Base-by-base conservation (phyloP, 495 filamentous ascomycete species). In the Annulohypoxylon moriforme region DNA sequence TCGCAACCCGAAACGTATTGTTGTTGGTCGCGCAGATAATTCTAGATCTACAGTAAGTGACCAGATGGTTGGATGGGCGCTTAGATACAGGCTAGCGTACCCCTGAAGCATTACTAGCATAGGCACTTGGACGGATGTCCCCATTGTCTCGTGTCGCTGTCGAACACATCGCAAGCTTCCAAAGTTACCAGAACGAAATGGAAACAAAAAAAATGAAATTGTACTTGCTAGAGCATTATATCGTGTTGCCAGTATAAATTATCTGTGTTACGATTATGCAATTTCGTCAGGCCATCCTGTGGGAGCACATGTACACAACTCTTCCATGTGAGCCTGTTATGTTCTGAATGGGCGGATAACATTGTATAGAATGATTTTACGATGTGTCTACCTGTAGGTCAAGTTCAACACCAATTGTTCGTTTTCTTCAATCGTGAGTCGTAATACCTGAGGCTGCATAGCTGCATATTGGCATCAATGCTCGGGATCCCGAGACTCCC, bases 1-100 rank as follows among this genome's bases (percentile, higher is more conserved):
- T 62, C 49, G 22, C 44, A 60, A 56, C 52, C 56, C 16, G 40
- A 69, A 64, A 44, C 68, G 52, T 46, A 61, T 60, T 57, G 55
- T 69, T 50, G 68, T 71, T 58, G 47, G 70, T 50, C 14, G 61
- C 33, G 60, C 50, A 62, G 55, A 14, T 22, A 52, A 60, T 58
- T 53, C 56, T 52, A 65, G 64, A 64, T 60, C 53, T 36, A 59
- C 53, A 53, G 34, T 36, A 60, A 49, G 33, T n/a, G 40, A 50
- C 25, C 27, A 58, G 33, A 64, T 55, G 25, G 24, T 14, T 24
- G 11, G 50, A 55, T 62, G 56, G 60, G 70, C 70, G 60, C 70
- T 73, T 73, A 73, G 50, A 55, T 36, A 34, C 50, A 34, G 29
- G 27, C 27, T 55, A 34, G 50, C 29, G 7, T 34, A 53, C 49